A percentile compares a stretch with the other conserved stretches of the same genome.
These are phyloP conservation scores for Umbelopsis ramanniana DNA, from an alignment of 192 early-diverging fungal genomes.

Conservation along the genomic window DNA sequence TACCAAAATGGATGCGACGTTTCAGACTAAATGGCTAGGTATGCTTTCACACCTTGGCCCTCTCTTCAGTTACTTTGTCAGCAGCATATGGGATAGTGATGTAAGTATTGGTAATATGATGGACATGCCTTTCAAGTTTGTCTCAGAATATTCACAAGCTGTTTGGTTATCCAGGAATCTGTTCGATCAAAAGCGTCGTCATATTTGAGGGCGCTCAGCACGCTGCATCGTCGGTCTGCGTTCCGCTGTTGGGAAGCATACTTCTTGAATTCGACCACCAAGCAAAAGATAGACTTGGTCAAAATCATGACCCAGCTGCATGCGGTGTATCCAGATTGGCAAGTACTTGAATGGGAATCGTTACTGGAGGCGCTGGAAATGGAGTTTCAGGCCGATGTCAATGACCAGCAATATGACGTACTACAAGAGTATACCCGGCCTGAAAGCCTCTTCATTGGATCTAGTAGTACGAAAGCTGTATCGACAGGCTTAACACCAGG, in stretches of 20 bases:
- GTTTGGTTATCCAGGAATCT: constrained; percentile 40
- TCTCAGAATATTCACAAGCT: background rate
- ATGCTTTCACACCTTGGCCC: constrained; percentile 52
- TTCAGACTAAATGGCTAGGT: constrained; percentile 40
- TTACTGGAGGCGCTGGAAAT: constrained; percentile 35
- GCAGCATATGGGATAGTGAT: constrained; percentile 60
- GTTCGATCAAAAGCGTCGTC: constrained; percentile 57
- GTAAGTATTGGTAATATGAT: constrained; percentile 17
- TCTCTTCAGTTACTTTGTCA: constrained; percentile 58
- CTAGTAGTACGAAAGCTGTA: background rate
- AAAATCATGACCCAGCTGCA: constrained; percentile 61
- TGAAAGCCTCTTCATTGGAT: background rate
- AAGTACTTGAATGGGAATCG: constrained; percentile 47
- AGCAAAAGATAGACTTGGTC: constrained; percentile 42
- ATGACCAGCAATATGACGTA: constrained; percentile 20
- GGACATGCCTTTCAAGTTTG: background rate
- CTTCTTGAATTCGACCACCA: constrained; percentile 45
- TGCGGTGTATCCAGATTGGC: constrained; percentile 58
- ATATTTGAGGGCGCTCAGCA: constrained; percentile 50
- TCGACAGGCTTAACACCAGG: background rate
- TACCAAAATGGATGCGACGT: constrained; percentile 56
- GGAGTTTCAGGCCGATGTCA: background rate
- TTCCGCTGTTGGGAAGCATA: constrained; percentile 63
- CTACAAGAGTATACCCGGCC: constrained; percentile 37
- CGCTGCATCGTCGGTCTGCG: constrained; percentile 49